Base-by-base conservation (phyloP, 352 stramenopile genomes). In the Pythium myriotylum region DNA sequence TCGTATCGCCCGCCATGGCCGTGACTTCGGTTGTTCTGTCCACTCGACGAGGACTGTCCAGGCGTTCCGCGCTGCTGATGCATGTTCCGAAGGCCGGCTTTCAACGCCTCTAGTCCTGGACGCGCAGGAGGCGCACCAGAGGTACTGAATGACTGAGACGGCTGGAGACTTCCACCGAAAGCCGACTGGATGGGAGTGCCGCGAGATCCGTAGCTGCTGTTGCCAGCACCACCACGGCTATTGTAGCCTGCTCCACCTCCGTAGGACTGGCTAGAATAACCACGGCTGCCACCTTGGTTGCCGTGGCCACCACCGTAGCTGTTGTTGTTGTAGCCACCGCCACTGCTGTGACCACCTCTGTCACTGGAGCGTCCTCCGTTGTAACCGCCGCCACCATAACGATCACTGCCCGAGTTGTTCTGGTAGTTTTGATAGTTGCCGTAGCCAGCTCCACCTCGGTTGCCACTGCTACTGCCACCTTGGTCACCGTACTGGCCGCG, bases 81-180 rank as follows among this genome's bases (percentile, higher is more conserved):
- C 83, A 94, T 94, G 73, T 81, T 94, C 53, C 85, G 85, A 26
- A 94, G 77, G 47, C 85, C 85, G 23, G 83, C 81, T 62, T 92
- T 92, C 24, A 94, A 61, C 22, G 85, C 85, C 20, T 94, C 85
- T 6, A 94, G 66, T 23, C 81, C 74, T 35, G 71, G 80, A 13
- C 77, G 71, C 3, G 68, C 59, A 12, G 72, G 58, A 13, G 78
- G 54, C 9, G 63, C 71, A 16, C 76, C 72, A n/a, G 56, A 72
- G 2, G 77, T 79, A 2, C 70, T 70, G 65, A 79, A 88, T 45
- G 83, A 59, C 52, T 89, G 74, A 7, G 74, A 63, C 17, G 72
- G 59, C 29, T 88, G 68, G 54, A 88, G 58, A 42, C 37, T 79
- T 45, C 82, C 79, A 23, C 76, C 82, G 41, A 88, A 90, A 19